phyloP scores from a whole-genome alignment of 2,329 filamentous ascomycete genomes.

The Triangularia setosa region DNA sequence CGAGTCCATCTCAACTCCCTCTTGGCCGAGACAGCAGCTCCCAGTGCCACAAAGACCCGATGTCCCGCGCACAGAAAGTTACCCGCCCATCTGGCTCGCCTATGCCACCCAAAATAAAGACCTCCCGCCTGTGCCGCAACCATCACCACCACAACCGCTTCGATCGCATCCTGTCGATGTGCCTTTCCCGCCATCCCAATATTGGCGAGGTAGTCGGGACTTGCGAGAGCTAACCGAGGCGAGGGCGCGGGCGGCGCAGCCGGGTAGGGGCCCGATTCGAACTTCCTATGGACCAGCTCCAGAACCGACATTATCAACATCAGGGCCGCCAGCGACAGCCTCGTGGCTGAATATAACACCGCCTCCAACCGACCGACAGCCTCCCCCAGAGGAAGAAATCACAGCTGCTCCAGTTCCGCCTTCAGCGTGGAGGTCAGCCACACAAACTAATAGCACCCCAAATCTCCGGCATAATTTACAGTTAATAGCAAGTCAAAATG shows the following conservation, averaged over 20 bases:
- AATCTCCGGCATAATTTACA: neutral
- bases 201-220: conserved; percentile 17
- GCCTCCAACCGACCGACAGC: neutral
- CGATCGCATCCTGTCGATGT: conserved; percentile 8
- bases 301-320: neutral
- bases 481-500: neutral
- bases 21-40: neutral
- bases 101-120: neutral
- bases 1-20: neutral
- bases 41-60: neutral
- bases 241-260: conserved; percentile 14
- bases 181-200: conserved; percentile 11
- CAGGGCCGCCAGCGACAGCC: neutral
- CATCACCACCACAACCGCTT: conserved; percentile 9
- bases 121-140: neutral
- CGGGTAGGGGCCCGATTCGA: conserved; percentile 3
- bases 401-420: neutral
- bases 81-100: neutral
- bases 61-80: neutral
- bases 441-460: neutral
- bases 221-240: conserved; percentile 22
- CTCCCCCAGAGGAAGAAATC: conserved; percentile 7
- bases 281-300: conserved; percentile 19
- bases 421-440: neutral
- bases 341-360: neutral